phyloP scores from a whole-genome alignment of 2,329 filamentous ascomycete genomes.

The Fusarium sp. region DNA sequence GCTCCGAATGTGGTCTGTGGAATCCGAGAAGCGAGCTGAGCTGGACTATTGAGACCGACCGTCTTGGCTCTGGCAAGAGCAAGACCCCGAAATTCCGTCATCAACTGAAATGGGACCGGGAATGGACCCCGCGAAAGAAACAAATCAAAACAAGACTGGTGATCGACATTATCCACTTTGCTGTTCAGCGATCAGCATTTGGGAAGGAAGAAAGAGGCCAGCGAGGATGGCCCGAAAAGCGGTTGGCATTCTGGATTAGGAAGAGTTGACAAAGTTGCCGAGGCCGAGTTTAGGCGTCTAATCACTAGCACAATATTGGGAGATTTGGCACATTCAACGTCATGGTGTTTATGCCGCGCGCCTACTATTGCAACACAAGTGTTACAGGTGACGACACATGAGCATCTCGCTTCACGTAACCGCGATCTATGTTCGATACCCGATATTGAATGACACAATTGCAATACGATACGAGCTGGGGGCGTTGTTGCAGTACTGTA shows the following conservation, averaged over 20 bases:
- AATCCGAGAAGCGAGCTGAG: neutral
- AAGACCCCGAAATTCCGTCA: slow-evolving; percentile 28
- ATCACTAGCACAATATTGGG: neutral
- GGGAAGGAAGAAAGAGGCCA: slow-evolving; percentile 8
- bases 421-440: slow-evolving; percentile 14
- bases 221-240: slow-evolving; percentile 5
- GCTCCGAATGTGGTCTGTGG: neutral
- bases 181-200: slow-evolving; percentile 21
- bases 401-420: neutral
- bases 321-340: slow-evolving; percentile 4
- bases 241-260: slow-evolving; percentile 17
- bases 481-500: slow-evolving; percentile 22
- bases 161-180: slow-evolving; percentile 33
- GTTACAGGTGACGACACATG: slow-evolving; percentile 19
- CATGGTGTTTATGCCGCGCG: slow-evolving; percentile 35
- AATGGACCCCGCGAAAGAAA: slow-evolving; percentile 4
- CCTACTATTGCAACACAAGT: slow-evolving; percentile 10
- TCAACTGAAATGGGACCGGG: slow-evolving; percentile 6
- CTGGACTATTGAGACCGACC: slow-evolving; percentile 8
- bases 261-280: slow-evolving; percentile 15
- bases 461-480: slow-evolving; percentile 8
- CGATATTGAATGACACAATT: slow-evolving; percentile 1
- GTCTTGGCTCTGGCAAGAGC: slow-evolving; percentile 6
- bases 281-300: slow-evolving; percentile 16
- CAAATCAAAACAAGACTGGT: slow-evolving; percentile 13